A percentile compares a stretch with the other conserved stretches of the same genome.
These are phyloP conservation scores for Penicillium antarcticum DNA, from an alignment of 495 filamentous ascomycete genomes.

Conservation along the genomic window DNA sequence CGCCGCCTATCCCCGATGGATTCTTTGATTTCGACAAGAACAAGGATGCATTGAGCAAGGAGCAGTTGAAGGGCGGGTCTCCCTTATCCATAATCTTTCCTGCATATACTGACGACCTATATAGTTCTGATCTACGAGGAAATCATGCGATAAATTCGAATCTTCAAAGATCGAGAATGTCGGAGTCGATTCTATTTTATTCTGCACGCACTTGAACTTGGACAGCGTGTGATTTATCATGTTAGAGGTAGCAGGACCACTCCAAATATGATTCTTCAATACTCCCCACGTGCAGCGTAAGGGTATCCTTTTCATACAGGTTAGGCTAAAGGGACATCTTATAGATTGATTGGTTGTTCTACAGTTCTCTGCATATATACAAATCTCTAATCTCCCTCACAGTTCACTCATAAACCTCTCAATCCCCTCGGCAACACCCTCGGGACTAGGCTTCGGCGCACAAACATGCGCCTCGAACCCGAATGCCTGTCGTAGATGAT, in stretches of 20 bases:
- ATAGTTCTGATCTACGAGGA: conserved; percentile 91
- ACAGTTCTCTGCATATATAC: neutral
- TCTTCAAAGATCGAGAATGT: neutral
- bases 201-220: conserved; percentile 5
- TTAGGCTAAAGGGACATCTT: too few species aligned
- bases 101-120: conserved; percentile 7
- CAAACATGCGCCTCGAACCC: conserved; percentile 77
- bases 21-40: conserved; percentile 99
- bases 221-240: conserved; percentile 6
- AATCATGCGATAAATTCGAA: conserved; percentile 83
- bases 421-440: conserved; percentile 74
- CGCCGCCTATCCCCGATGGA: conserved; percentile 92
- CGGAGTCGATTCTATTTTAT: conserved; percentile 10
- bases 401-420: conserved; percentile 42
- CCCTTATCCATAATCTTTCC: neutral
- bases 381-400: neutral
- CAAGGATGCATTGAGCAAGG: conserved; percentile 98
- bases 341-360: too few species aligned
- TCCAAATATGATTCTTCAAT: conserved; percentile 6
- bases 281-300: neutral
- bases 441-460: conserved; percentile 75
- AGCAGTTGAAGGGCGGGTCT: conserved; percentile 84
- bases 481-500: conserved; percentile 64
- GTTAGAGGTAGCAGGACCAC: conserved; percentile 11
- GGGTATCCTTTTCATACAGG: too few species aligned